Evolutionary conservation across 2,329 filamentous ascomycete genomes (phyloP).

Genomic region (Aspergillus versicolor): DNA sequence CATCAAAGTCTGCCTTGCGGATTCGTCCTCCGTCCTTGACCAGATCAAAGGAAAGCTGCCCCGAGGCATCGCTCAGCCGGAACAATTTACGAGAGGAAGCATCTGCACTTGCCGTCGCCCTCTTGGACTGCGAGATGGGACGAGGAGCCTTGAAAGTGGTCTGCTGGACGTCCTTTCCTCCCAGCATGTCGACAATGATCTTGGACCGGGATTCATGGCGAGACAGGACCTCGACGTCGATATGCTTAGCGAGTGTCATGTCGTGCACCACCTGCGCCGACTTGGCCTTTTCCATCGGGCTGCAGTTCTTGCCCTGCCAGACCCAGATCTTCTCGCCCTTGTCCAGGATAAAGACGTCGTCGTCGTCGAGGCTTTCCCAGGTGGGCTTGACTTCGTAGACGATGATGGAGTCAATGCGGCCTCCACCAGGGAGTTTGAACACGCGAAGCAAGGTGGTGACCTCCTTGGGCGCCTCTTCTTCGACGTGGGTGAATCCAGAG

Average conservation of each 20-base stretch:
- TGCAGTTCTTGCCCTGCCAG: conserved; percentile 66
- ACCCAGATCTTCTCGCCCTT: conserved; percentile 65
- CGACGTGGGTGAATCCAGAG: conserved; percentile 65
- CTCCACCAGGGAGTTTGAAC: conserved; percentile 56
- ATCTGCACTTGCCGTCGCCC: neutral
- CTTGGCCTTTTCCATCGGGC: conserved; percentile 68
- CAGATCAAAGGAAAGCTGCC: conserved; percentile 56
- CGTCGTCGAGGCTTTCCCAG: conserved; percentile 63
- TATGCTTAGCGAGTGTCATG: conserved; percentile 58
- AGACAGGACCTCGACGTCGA: conserved; percentile 64
- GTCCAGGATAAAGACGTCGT: conserved; percentile 67
- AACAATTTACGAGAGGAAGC: conserved; percentile 50
- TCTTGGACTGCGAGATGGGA: conserved; percentile 24
- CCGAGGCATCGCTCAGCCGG: conserved; percentile 62
- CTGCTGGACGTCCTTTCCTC: conserved; percentile 45
- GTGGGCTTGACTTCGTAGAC: conserved; percentile 64
- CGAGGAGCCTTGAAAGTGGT: conserved; percentile 42
- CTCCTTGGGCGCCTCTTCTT: conserved; percentile 49
- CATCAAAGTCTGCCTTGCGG: conserved; percentile 52
- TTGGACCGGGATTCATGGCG: conserved; percentile 54
- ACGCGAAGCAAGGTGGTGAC: conserved; percentile 58
- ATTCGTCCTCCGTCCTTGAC: conserved; percentile 57
- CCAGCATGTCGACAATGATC: conserved; percentile 58
- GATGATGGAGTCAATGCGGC: conserved; percentile 46
- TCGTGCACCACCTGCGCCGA: conserved; percentile 64